These are phyloP conservation scores for Xylaria polymorpha DNA, from an alignment of 2,329 filamentous ascomycete genomes.

Conservation along the genomic window DNA sequence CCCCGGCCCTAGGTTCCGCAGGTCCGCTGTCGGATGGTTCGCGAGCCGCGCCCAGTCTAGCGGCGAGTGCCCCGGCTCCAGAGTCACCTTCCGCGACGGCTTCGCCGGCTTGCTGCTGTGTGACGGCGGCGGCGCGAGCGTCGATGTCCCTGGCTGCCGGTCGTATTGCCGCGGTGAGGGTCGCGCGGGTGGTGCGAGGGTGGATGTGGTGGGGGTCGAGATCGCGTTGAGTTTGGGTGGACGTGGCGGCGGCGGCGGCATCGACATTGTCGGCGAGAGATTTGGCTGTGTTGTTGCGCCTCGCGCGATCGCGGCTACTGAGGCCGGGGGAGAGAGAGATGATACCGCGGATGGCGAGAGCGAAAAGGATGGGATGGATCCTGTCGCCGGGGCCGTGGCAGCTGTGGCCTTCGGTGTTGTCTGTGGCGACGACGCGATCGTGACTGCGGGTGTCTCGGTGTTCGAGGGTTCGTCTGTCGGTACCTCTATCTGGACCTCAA, in stretches of 20 bases:
- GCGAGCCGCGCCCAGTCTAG: conserved; percentile 93
- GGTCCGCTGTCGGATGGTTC: conserved; percentile 69
- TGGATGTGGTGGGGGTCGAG: conserved; percentile 33
- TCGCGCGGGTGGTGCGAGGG: conserved; percentile 46
- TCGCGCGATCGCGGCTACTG: conserved; percentile 45
- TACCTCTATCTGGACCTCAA: conserved; percentile 24
- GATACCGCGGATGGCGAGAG: conserved; percentile 51
- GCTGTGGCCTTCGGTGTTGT: conserved; percentile 64
- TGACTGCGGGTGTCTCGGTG: conserved; percentile 32
- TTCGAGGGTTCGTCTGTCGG: conserved; percentile 40
- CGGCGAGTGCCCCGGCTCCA: conserved; percentile 92
- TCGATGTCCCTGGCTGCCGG: conserved; percentile 50
- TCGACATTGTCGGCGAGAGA: conserved; percentile 34
- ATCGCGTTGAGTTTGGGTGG: conserved; percentile 43
- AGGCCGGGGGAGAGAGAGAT: conserved; percentile 41
- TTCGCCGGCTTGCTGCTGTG: conserved; percentile 64
- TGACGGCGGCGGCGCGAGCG: conserved; percentile 67
- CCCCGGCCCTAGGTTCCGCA: conserved; percentile 69
- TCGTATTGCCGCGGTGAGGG: conserved; percentile 50
- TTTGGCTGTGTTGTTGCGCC: conserved; percentile 30
- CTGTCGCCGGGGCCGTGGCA: conserved; percentile 34
- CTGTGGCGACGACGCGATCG: conserved; percentile 48
- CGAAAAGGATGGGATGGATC: conserved; percentile 59
- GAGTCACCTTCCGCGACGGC: conserved; percentile 76
- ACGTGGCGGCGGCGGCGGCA: conserved; percentile 43